phyloP scores from a whole-genome alignment of 1,284 basidiomycete genomes.

The Ustilago sp. region DNA sequence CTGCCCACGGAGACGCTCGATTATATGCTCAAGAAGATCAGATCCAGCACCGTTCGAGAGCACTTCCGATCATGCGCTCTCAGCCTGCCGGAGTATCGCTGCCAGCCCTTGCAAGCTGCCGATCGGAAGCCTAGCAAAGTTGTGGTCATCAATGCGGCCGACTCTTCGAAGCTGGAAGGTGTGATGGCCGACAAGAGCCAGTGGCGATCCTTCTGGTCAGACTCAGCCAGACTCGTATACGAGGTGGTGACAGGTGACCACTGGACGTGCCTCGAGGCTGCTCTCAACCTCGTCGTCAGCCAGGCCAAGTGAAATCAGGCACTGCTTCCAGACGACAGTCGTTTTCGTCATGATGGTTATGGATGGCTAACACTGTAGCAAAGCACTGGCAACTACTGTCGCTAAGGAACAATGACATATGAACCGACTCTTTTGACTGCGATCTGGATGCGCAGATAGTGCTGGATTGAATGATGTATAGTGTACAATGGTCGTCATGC shows the following conservation, averaged over 20 bases:
- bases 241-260: constrained; percentile 36
- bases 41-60: constrained; percentile 33
- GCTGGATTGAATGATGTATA: constrained; percentile 26
- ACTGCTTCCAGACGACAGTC: background rate
- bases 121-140: constrained; percentile 22
- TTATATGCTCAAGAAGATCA: constrained; percentile 29
- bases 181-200: constrained; percentile 32
- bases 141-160: constrained; percentile 25
- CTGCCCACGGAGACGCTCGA: constrained; percentile 38
- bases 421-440: background rate
- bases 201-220: constrained; percentile 36
- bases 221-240: constrained; percentile 10
- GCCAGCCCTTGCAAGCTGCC: constrained; percentile 11
- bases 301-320: constrained; percentile 1
- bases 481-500: constrained; percentile 31
- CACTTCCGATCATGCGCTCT: constrained; percentile 47
- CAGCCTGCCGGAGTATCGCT: constrained; percentile 36
- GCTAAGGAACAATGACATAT: constrained; percentile 1
- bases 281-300: constrained; percentile 24
- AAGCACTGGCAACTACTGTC: background rate
- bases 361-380: background rate
- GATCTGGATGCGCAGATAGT: constrained; percentile 6
- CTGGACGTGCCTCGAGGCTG: constrained; percentile 34
- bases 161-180: constrained; percentile 21
- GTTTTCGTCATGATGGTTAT: background rate